Base-by-base conservation (phyloP, 805 yeast genomes). In the Zygosaccharomyces siamensis region DNA sequence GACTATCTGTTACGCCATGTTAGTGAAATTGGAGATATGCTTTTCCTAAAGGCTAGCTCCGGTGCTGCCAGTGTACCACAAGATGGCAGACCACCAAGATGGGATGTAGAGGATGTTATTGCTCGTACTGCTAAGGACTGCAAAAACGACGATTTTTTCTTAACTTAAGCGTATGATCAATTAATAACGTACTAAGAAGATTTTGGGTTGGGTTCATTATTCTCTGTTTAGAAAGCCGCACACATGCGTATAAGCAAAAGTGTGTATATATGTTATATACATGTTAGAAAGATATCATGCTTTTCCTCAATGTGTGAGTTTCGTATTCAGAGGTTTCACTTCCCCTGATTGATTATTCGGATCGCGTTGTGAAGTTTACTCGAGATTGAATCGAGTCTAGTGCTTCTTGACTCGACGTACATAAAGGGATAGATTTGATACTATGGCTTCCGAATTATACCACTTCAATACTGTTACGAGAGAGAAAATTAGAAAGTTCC, bases 61-160 rank as follows among this genome's bases (percentile, higher is more conserved):
- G 92, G 92, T 47, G 74, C 78, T 52, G 87, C 87, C 21, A 90
- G 90, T 48, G 81, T 79, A 33, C 68, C 67, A 14, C 58, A 69
- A 39, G 80, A 78, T 43, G 90, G 89, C 4, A 78, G 78, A 45
- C 75, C 79, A 23, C 90, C 89, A 58, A 78, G 92, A 70, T 83
- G 89, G 90, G 69, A 81, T 39, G 73, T 87, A 46, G 88, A 87
- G 59, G 93, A 87, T 33, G 93, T 84, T 21, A 71, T 87, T 53
- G 83, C 76, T 41, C 77, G 77, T 33, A 86, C 89, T 39, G 89
- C 88, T 18, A 79, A 74, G 49, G 95, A 86, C 63, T 73, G 77
- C 56, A 68, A 67, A 47, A 70, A 72, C 39, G 68, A 72, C 40
- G 66, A 60, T 47, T 73, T 59, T 55, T 73, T 73, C 51, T 52